A percentile compares a stretch with the other conserved stretches of the same genome.
Conservation (phyloP, 495 filamentous ascomycete genomes). For the Lineolata rhizophorae region DNA sequence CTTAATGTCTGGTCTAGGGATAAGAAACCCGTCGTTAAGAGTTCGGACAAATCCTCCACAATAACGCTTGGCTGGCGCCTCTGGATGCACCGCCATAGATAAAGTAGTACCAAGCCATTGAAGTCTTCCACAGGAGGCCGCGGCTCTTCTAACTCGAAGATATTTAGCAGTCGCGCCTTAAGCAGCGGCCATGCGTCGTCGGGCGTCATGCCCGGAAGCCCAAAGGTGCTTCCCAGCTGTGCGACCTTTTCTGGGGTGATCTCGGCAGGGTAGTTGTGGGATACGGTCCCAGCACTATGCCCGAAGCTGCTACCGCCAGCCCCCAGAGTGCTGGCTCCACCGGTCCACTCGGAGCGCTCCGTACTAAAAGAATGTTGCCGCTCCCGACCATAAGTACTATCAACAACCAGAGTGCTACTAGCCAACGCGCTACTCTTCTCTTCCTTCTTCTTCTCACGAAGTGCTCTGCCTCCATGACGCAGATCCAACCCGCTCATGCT, state of each 20-base stretch:
- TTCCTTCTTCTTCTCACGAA: slow-evolving; percentile 81
- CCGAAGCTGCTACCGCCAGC: slow-evolving; percentile 1
- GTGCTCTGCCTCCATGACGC: slow-evolving; percentile 58
- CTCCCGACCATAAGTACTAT: slow-evolving; percentile 9
- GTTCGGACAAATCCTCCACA: slow-evolving; percentile 13
- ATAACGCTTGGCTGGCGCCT: slow-evolving; percentile 13
- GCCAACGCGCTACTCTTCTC: slow-evolving; percentile 34
- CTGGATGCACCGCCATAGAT: slow-evolving; percentile 19
- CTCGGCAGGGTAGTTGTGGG: slow-evolving; percentile 3
- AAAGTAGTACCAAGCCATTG: slow-evolving; percentile 49
- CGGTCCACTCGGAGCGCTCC: slow-evolving; percentile 13
- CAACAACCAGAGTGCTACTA: slow-evolving; percentile 12
- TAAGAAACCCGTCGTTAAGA: slow-evolving; percentile 47
- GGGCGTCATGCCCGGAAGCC: slow-evolving; percentile 56
- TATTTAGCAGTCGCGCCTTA: slow-evolving; percentile 69
- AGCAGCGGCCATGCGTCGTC: slow-evolving; percentile 93
- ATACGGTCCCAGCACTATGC: slow-evolving; percentile 7
- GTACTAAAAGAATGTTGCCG: slow-evolving; percentile 16
- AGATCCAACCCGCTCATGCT: slow-evolving; percentile 67
- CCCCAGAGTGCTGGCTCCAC: slow-evolving; percentile 5
- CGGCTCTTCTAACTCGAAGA: slow-evolving; percentile 86
- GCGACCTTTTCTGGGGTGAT: slow-evolving; percentile 5
- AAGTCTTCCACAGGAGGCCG: slow-evolving; percentile 83
- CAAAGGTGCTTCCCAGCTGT: slow-evolving; percentile 24
- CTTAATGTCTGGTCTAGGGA: slow-evolving; percentile 66